These are phyloP conservation scores for Saturnispora gosingensis DNA, from an alignment of 805 yeast species.

Conservation along the genomic window DNA sequence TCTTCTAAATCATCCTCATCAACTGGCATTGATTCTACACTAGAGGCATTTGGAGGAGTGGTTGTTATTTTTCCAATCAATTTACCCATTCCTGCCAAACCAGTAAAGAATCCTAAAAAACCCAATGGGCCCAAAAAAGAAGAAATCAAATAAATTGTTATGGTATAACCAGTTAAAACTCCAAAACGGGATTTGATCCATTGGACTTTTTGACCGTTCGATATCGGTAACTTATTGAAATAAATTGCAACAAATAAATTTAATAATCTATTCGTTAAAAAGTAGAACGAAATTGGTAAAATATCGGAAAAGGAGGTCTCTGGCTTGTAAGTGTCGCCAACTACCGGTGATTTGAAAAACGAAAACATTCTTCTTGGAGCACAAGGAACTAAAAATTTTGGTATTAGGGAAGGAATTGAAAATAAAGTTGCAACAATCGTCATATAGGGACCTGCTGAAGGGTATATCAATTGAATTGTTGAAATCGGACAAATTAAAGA, in stretches of 20 bases:
- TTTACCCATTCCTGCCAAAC: conserved; percentile 2
- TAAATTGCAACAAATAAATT: neutral
- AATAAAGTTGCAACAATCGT: conserved; percentile 31
- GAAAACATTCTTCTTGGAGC: conserved; percentile 7
- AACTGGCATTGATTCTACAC: neutral
- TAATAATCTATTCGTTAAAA: neutral
- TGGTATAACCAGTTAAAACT: conserved; percentile 34
- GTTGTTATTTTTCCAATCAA: conserved; percentile 2
- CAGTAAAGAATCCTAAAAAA: conserved; percentile 1
- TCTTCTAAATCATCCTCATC: neutral
- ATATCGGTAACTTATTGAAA: conserved; percentile 4
- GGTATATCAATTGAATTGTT: conserved; percentile 36
- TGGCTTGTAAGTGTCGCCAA: neutral
- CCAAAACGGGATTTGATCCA: conserved; percentile 45
- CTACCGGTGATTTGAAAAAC: conserved; percentile 3
- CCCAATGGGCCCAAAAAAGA: conserved; percentile 7
- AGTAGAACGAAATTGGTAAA: conserved; percentile 1
- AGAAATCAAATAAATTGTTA: conserved; percentile 31
- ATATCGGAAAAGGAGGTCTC: conserved; percentile 2
- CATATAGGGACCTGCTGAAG: conserved; percentile 37
- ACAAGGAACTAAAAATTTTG: conserved; percentile 3
- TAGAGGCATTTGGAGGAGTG: neutral
- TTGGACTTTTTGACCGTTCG: neutral
- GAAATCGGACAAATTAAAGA: conserved; percentile 32
- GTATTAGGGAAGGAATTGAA: conserved; percentile 29